Evolutionary conservation across 164 flowering plant genomes (phyloP).

Genomic region (Akebia trifoliata): DNA sequence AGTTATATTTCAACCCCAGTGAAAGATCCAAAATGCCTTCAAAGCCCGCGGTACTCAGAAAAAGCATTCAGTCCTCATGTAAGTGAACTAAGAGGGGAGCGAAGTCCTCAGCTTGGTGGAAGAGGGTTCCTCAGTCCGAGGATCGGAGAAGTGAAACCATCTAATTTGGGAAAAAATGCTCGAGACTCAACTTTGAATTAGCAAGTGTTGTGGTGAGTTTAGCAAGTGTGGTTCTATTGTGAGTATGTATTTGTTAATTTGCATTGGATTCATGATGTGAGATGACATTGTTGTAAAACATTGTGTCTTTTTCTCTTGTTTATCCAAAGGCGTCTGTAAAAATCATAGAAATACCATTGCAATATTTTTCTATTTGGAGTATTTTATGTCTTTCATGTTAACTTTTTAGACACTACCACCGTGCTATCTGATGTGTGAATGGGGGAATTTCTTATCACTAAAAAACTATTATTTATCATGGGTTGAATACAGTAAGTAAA

Average conservation of each 20-base stretch:
- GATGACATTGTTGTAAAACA: too few species aligned
- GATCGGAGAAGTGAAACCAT: constrained; percentile 34
- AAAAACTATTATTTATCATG: too few species aligned
- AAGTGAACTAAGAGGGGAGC: constrained; percentile 45
- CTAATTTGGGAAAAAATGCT: constrained; percentile 55
- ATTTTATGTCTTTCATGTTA: too few species aligned
- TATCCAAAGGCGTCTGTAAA: too few species aligned
- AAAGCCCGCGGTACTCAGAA: constrained; percentile 51
- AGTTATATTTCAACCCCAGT: constrained; percentile 76
- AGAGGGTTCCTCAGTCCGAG: constrained; percentile 45
- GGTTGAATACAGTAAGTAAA: too few species aligned
- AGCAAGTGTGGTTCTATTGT: constrained; percentile 6
- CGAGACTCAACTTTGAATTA: constrained; percentile 20
- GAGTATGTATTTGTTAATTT: constrained; percentile 4
- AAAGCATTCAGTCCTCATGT: constrained; percentile 64
- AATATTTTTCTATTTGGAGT: too few species aligned
- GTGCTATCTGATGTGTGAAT: too few species aligned
- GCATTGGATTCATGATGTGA: too few species aligned
- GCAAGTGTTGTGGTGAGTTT: constrained; percentile 6
- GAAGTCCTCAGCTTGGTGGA: constrained; percentile 43
- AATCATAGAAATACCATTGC: too few species aligned
- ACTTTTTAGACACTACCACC: too few species aligned
- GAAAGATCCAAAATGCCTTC: constrained; percentile 39
- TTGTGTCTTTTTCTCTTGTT: too few species aligned
- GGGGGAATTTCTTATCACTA: too few species aligned